Percentiles rank a stretch among this genome's conserved stretches.
phyloP scores from a whole-genome alignment of 805 yeast genomes.

The Candida palmyrensis region DNA sequence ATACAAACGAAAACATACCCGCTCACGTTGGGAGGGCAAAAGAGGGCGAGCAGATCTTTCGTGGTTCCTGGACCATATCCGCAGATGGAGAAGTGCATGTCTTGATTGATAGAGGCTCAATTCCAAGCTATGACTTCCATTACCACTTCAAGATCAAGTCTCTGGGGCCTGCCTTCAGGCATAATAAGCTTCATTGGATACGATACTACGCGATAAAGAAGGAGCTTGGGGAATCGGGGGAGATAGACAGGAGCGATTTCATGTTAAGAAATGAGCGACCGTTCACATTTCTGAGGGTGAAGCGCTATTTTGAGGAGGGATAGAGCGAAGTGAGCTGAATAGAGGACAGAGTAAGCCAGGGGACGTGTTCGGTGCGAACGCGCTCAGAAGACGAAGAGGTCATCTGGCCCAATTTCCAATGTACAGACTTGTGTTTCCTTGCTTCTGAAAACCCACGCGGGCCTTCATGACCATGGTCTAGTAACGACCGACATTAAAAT shows the following conservation, averaged over 20 bases:
- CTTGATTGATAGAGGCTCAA: slow-evolving; percentile 51
- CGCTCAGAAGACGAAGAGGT: no score
- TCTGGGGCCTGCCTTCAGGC: slow-evolving; percentile 54
- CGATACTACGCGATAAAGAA: slow-evolving; percentile 53
- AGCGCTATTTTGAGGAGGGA: slow-evolving; percentile 24
- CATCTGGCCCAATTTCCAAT: no score
- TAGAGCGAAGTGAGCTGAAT: no score
- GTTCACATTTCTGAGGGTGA: slow-evolving; percentile 69
- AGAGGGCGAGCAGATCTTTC: slow-evolving; percentile 17
- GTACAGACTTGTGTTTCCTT: no score
- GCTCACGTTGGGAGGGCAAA: no score
- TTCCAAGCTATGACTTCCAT: slow-evolving; percentile 54
- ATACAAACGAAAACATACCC: neutral
- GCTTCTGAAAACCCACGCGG: no score
- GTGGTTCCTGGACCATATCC: slow-evolving; percentile 55
- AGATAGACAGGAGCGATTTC: slow-evolving; percentile 44
- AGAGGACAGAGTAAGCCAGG: no score
- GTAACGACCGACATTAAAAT: no score
- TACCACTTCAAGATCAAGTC: slow-evolving; percentile 58
- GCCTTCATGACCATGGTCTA: no score
- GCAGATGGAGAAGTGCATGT: slow-evolving; percentile 48
- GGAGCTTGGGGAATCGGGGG: slow-evolving; percentile 36
- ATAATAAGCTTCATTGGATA: slow-evolving; percentile 71
- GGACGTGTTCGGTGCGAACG: no score
- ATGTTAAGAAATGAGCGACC: slow-evolving; percentile 69